phyloP scores from a whole-genome alignment of 148 eudicot genomes.

The Rhododendron henanense region DNA sequence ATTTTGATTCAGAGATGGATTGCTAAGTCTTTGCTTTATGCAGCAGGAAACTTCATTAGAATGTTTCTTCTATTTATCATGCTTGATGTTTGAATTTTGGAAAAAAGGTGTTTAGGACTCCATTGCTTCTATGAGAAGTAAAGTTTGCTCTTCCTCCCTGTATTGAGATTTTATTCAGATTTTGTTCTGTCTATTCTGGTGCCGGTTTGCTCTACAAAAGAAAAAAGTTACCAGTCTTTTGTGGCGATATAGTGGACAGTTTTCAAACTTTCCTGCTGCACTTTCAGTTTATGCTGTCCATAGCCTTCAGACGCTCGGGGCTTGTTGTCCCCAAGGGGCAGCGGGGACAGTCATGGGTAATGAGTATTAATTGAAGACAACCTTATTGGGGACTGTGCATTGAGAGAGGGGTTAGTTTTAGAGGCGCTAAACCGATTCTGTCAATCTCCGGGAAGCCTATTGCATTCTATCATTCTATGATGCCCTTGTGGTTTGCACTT shows the following conservation, averaged over 20 bases:
- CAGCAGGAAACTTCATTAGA: not conserved
- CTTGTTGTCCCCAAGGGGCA: no score
- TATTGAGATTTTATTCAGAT: not conserved
- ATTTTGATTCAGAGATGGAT: conserved; percentile 2
- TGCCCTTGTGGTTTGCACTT: no score
- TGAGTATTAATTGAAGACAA: no score
- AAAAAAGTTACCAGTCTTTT: not conserved
- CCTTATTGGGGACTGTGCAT: no score
- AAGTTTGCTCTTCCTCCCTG: not conserved
- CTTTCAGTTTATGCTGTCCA: not conserved
- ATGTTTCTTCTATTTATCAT: not conserved
- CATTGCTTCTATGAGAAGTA: not conserved
- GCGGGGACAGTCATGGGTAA: no score
- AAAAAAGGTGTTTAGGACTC: not conserved
- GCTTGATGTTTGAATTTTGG: not conserved
- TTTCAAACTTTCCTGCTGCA: not conserved
- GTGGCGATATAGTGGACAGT: not conserved
- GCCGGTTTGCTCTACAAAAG: not conserved
- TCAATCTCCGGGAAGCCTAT: no score
- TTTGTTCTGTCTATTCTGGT: not conserved
- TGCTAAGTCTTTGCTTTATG: not conserved
- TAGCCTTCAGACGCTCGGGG: not conserved
- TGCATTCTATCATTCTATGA: no score
- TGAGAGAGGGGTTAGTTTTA: no score
- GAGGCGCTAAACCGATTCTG: no score